These are phyloP conservation scores for Sicyos edulis DNA, from an alignment of 306 rosid species.

Conservation along the genomic window DNA sequence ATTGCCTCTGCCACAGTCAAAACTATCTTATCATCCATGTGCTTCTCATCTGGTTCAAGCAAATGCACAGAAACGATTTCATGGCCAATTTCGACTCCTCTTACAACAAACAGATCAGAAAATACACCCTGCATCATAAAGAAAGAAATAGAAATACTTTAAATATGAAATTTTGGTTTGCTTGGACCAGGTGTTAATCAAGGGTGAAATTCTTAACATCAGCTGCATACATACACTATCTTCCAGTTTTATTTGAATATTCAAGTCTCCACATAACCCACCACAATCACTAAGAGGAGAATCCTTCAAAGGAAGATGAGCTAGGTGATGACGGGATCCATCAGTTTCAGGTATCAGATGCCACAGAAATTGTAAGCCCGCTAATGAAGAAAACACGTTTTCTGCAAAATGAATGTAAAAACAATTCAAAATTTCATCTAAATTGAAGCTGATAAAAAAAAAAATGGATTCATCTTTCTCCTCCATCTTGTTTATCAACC, in stretches of 20 bases:
- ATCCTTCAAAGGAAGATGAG: constrained; percentile 78
- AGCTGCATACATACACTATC: constrained; percentile 60
- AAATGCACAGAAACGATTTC: constrained; percentile 70
- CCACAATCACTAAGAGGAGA: constrained; percentile 93
- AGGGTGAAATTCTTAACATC: constrained; percentile 26
- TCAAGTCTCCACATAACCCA: constrained; percentile 85
- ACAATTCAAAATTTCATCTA: constrained; percentile 24
- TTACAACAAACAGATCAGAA: constrained; percentile 78
- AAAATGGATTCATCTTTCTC: no score
- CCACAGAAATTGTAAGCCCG: constrained; percentile 92
- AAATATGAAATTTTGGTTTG: constrained; percentile 3
- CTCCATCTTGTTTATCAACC: no score
- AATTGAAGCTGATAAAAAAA: neutral
- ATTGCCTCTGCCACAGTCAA: constrained; percentile 97
- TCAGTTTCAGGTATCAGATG: constrained; percentile 49
- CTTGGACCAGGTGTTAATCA: neutral
- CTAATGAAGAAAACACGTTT: constrained; percentile 87
- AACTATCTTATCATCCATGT: constrained; percentile 64
- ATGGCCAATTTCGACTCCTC: constrained; percentile 82
- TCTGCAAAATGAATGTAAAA: constrained; percentile 48
- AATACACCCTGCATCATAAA: constrained; percentile 76
- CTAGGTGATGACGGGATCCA: constrained; percentile 58
- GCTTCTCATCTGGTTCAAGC: constrained; percentile 61
- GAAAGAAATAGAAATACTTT: constrained; percentile 12
- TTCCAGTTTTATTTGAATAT: constrained; percentile 76